phyloP scores from a whole-genome alignment of 768 basidiomycete genomes.

The Pholiota molesta region DNA sequence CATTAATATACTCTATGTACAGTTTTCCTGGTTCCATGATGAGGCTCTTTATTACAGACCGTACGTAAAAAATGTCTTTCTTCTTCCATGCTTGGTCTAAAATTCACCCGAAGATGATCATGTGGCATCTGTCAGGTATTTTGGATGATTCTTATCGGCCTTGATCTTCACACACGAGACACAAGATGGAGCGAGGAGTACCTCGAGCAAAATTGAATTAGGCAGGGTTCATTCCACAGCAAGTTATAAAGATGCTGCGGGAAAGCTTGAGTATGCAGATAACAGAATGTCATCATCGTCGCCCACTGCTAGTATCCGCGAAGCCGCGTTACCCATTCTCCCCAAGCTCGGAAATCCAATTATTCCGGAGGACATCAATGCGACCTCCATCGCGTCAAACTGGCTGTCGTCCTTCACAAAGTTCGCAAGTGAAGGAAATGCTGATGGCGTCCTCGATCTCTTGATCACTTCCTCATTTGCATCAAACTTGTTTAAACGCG shows the following conservation, averaged over 20 bases:
- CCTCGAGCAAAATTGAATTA: background rate
- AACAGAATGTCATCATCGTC: background rate
- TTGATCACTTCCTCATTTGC: slow-evolving; percentile 34
- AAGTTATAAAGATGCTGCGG: background rate
- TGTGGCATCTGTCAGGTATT: background rate
- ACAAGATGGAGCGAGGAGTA: background rate
- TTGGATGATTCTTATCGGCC: background rate
- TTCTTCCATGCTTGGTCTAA: background rate
- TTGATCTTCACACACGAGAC: background rate
- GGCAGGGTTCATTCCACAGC: background rate
- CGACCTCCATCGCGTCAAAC: slow-evolving; percentile 32
- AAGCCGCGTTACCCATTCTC: slow-evolving; percentile 31
- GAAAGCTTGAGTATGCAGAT: background rate
- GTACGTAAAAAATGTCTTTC: too few relatives aligned
- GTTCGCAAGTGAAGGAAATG: slow-evolving; percentile 34
- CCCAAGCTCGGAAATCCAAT: slow-evolving; percentile 30
- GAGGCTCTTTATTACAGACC: too few relatives aligned
- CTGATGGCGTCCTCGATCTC: slow-evolving; percentile 36
- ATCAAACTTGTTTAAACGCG: slow-evolving; percentile 20
- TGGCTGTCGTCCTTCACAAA: slow-evolving; percentile 47
- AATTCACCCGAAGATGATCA: background rate
- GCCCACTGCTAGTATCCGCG: slow-evolving; percentile 14
- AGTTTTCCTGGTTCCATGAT: too few relatives aligned
- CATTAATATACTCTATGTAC: too few relatives aligned
- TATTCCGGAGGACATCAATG: slow-evolving; percentile 37